phyloP scores from a whole-genome alignment of 306 rosid genomes.

The Herpetospermum pedunculosum region DNA sequence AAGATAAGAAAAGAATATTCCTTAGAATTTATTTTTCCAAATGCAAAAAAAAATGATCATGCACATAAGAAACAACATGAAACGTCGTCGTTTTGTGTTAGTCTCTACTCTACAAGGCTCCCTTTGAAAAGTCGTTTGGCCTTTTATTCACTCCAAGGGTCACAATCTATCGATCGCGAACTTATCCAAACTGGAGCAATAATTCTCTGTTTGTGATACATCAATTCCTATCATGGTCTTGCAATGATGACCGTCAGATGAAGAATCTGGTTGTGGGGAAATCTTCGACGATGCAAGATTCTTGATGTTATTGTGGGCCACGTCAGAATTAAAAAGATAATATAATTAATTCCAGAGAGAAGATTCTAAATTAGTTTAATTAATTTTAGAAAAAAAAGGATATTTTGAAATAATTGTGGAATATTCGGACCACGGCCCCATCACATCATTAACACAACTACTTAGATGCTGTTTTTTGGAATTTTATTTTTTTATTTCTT shows the following conservation, averaged over 20 bases:
- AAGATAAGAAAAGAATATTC: not conserved
- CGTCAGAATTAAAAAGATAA: not conserved
- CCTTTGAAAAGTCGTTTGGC: constrained; percentile 7
- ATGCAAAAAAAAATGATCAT: not conserved
- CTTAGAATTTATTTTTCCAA: not conserved
- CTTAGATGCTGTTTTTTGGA: not conserved
- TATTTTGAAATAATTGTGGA: not conserved
- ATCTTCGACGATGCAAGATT: not conserved
- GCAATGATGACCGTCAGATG: not conserved
- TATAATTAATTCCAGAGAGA: not conserved
- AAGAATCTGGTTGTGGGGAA: not conserved
- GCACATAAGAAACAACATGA: not conserved
- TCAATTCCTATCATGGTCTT: not conserved
- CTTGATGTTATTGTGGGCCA: not conserved
- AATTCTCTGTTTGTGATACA: not conserved
- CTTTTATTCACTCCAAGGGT: constrained; percentile 1
- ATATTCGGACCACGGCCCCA: not conserved
- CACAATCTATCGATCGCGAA: not conserved
- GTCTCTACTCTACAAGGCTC: too few relatives aligned
- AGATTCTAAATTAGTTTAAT: not conserved
- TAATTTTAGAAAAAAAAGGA: not conserved
- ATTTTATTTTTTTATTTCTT: not conserved
- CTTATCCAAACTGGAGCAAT: not conserved
- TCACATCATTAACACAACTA: not conserved
- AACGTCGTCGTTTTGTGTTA: constrained; percentile 4